A percentile compares a stretch with the other conserved stretches of the same genome.
Conservation (phyloP, 2,329 filamentous ascomycete species). For the Aspergillus arachidicola region DNA sequence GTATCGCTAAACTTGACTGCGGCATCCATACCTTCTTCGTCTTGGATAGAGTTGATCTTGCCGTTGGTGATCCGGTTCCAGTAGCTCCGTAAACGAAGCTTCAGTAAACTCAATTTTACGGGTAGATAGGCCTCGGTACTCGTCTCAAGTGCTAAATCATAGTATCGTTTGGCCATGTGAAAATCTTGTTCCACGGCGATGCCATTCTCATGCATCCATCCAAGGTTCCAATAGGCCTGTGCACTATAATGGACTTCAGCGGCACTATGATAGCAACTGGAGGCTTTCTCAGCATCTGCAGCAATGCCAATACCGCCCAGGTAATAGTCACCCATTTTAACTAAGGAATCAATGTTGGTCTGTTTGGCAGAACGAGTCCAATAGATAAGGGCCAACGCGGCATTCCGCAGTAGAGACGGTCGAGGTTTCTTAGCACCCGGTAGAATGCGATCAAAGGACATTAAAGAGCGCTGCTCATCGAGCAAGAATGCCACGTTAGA, state of each 20-base stretch:
- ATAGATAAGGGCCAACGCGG: conserved; percentile 77
- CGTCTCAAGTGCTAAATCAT: conserved; percentile 87
- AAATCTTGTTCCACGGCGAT: conserved; percentile 92
- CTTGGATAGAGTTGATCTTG: conserved; percentile 87
- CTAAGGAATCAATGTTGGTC: conserved; percentile 86
- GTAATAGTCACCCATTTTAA: conserved; percentile 99
- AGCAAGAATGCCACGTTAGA: conserved; percentile 87
- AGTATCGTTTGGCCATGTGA: conserved; percentile 94
- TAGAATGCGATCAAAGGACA: conserved; percentile 60
- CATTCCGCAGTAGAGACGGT: conserved; percentile 56
- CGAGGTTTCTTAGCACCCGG: conserved; percentile 47
- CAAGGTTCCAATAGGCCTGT: conserved; percentile 94
- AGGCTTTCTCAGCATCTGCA: conserved; percentile 78
- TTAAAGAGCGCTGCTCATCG: conserved; percentile 68
- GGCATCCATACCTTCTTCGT: conserved; percentile 73
- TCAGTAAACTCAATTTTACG: conserved; percentile 83
- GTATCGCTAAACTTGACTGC: background rate
- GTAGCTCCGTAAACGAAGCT: conserved; percentile 80
- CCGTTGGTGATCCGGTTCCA: conserved; percentile 94
- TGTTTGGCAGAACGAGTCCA: conserved; percentile 96
- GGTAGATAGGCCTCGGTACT: conserved; percentile 94
- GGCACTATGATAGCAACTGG: conserved; percentile 87
- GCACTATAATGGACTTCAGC: conserved; percentile 90
- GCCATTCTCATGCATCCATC: conserved; percentile 99
- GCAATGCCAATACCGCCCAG: conserved; percentile 76